phyloP scores from a whole-genome alignment of 495 filamentous ascomycete genomes.

The Bacidia gigantensis region DNA sequence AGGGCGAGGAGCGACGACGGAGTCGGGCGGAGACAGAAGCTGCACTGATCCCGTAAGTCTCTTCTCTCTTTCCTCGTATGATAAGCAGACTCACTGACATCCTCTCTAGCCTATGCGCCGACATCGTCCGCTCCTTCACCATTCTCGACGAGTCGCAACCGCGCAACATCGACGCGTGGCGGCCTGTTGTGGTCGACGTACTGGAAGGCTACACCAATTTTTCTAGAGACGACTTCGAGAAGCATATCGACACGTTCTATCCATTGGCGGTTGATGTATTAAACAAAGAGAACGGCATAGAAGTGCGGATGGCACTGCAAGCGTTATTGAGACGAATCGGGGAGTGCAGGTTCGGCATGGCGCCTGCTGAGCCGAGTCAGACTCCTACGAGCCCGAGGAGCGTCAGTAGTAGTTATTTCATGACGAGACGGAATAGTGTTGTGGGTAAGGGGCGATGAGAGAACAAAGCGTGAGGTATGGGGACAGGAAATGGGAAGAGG shows the following conservation, averaged over 20 bases:
- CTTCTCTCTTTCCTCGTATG: background rate
- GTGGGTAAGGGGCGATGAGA: conserved; percentile 6
- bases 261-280: conserved; percentile 75
- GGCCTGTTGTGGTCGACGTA: conserved; percentile 95
- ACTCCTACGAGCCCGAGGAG: conserved; percentile 34
- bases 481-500: background rate
- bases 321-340: conserved; percentile 65
- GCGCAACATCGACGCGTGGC: conserved; percentile 89
- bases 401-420: conserved; percentile 13
- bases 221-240: conserved; percentile 65
- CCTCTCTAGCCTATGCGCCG: conserved; percentile 55
- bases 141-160: conserved; percentile 85
- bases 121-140: conserved; percentile 75
- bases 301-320: conserved; percentile 65
- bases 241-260: conserved; percentile 70
- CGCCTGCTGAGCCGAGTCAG: conserved; percentile 23
- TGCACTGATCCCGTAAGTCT: conserved; percentile 70
- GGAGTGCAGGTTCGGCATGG: conserved; percentile 60
- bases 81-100: background rate
- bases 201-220: conserved; percentile 87
- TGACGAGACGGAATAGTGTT: conserved; percentile 16
- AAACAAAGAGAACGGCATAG: conserved; percentile 59
- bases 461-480: background rate
- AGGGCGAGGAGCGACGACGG: conserved; percentile 62
- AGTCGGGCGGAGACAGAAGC: conserved; percentile 70